A percentile compares a stretch with the other conserved stretches of the same genome.
These are phyloP conservation scores for Geotrichum restrictum DNA, from an alignment of 1,139 yeast genomes.

Conservation along the genomic window DNA sequence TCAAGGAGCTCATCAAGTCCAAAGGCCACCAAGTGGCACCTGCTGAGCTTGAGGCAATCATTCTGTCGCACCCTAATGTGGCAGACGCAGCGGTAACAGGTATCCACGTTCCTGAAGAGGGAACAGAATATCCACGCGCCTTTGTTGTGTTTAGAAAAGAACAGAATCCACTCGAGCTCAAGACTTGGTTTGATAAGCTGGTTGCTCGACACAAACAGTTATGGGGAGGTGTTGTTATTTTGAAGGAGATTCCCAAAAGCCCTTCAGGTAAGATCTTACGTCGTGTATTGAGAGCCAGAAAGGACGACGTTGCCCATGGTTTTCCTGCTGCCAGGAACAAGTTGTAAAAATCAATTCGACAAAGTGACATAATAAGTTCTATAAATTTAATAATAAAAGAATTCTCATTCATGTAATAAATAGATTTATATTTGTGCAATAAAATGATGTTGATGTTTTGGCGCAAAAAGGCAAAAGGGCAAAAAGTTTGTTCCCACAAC, in stretches of 20 bases:
- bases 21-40: constrained; percentile 85
- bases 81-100: constrained; percentile 41
- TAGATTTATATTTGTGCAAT: no score
- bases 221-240: constrained; percentile 41
- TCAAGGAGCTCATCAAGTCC: constrained; percentile 74
- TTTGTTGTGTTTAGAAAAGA: constrained; percentile 33
- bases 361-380: no score
- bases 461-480: no score
- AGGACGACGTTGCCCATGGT: constrained; percentile 27
- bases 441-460: no score
- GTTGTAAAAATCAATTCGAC: constrained; percentile 22
- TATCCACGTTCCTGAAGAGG: constrained; percentile 32
- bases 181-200: constrained; percentile 36
- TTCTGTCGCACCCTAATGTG: constrained; percentile 45
- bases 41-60: constrained; percentile 66
- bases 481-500: no score
- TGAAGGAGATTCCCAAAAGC: constrained; percentile 40
- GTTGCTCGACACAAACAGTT: constrained; percentile 42
- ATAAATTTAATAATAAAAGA: no score
- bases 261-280: constrained; percentile 43
- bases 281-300: constrained; percentile 33
- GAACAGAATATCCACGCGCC: constrained; percentile 41
- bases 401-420: no score
- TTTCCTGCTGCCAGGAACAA: constrained; percentile 20
- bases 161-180: constrained; percentile 29